Evolutionary conservation across 1,284 basidiomycete species (phyloP), one percentile per base, ranked within the genome.

Genomic region (Afroboletus lepidellus): DNA sequence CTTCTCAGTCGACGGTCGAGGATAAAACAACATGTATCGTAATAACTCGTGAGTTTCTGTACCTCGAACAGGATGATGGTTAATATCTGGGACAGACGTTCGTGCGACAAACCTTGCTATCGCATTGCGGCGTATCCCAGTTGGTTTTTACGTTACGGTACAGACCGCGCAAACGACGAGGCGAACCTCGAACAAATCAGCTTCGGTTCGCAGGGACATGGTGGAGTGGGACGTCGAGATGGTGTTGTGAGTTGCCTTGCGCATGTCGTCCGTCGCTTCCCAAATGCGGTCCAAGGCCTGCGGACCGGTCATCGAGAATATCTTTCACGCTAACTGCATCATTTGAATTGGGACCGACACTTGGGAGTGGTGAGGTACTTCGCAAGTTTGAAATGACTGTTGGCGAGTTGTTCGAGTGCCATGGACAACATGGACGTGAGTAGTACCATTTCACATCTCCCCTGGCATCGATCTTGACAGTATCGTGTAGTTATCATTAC

Each of bases 11-110:
- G 32, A 46, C n/a, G 7, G 9, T 5, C 15, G 20, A 4, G 13
- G 25, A 46, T 6, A 20, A 36, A 18, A 24, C 21, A 33, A 21
- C 16, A 24, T 16, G 21, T 24, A 8, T 41, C 23, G 3, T 32
- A 5, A 42, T 50, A 6, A 48, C 30, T 37, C 41, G 41, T 37
- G 37, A 36, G 39, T n/a, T 43, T 30, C 16, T 25, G 7, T 37
- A 7, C 25, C 8, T 11, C 7, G 8, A 41, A 32, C 21, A 5
- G 25, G 11, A 20, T 2, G 18, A 25, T 20, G 15, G 20, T 33
- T 56, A 5, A 53, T n/a, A 18, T n/a, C 3, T 12, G 8, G 24
- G 8, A 15, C 27, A 56, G 55, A 9, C 4, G 37, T 56, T 24
- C 41, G 36, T 2, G 32, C 36, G 20, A 15, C 25, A 2, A 8